These are phyloP conservation scores for Apophysomyces elegans DNA, from an alignment of 371 early-diverging fungal species.

Conservation along the genomic window DNA sequence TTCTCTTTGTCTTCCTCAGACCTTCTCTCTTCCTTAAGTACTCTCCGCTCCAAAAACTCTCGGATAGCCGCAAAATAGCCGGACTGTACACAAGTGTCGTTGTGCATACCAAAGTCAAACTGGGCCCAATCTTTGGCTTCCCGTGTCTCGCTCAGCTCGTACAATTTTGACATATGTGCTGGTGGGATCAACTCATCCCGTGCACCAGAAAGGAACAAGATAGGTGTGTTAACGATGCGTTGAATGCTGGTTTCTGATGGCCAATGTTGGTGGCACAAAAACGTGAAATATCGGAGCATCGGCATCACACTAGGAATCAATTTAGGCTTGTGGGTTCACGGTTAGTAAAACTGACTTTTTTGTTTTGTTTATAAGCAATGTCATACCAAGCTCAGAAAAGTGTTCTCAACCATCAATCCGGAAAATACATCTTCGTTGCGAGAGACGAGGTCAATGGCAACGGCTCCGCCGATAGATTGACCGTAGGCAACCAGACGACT, in stretches of 20 bases:
- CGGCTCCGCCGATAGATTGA: slow-evolving; percentile 98
- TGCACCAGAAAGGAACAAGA: slow-evolving; percentile 83
- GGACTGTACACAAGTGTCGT: slow-evolving; percentile 88
- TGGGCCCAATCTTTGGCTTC: slow-evolving; percentile 55
- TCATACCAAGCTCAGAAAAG: slow-evolving; percentile 85
- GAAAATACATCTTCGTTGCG: slow-evolving; percentile 77
- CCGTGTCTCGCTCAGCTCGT: slow-evolving; percentile 60
- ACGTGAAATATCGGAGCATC: slow-evolving; percentile 67
- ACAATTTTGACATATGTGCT: slow-evolving; percentile 81
- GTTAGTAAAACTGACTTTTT: not conserved
- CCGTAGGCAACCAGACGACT: slow-evolving; percentile 89
- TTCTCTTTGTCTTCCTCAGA: slow-evolving; percentile 1
- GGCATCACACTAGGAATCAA: slow-evolving; percentile 89
- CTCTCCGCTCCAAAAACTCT: slow-evolving; percentile 35
- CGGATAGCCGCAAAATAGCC: slow-evolving; percentile 84
- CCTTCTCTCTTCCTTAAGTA: slow-evolving; percentile 23
- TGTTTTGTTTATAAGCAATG: not conserved
- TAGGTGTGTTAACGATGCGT: slow-evolving; percentile 72
- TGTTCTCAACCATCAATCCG: slow-evolving; percentile 93
- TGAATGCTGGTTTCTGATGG: slow-evolving; percentile 76
- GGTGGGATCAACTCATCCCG: slow-evolving; percentile 91
- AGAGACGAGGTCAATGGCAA: slow-evolving; percentile 86
- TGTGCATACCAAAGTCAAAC: slow-evolving; percentile 86
- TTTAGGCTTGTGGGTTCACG: slow-evolving; percentile 62
- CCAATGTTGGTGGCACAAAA: slow-evolving; percentile 92